Conservation (phyloP, 2,329 filamentous ascomycete genomes). For the Lecanoromycetidae sp. region DNA sequence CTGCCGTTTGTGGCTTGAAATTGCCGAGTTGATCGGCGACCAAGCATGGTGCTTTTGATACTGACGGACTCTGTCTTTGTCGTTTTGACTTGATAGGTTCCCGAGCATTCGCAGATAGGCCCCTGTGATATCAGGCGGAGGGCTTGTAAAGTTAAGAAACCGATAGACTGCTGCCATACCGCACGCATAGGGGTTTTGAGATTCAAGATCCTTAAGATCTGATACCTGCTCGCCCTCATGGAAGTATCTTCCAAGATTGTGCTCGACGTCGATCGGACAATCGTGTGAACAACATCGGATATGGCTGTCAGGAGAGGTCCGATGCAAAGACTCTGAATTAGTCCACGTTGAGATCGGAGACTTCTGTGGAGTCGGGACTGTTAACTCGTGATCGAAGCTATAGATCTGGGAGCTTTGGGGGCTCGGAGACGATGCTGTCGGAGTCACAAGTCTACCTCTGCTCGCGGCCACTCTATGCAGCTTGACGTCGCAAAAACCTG, state of each 20-base stretch:
- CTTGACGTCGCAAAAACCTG: background rate
- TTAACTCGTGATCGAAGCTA: background rate
- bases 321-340: background rate
- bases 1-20: background rate
- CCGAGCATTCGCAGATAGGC: background rate
- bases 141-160: slow-evolving; percentile 5
- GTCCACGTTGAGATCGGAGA: background rate
- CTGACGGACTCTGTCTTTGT: background rate
- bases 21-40: background rate
- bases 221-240: background rate
- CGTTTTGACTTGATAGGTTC: background rate
- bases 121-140: background rate
- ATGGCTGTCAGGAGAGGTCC: slow-evolving; percentile 1
- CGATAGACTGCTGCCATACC: background rate
- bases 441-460: background rate
- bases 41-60: slow-evolving; percentile 1
- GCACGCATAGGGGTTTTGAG: no score
- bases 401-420: background rate
- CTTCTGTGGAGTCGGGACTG: background rate
- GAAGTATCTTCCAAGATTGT: slow-evolving; percentile 3
- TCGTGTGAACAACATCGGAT: background rate
- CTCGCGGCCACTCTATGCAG: background rate
- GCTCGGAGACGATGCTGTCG: background rate
- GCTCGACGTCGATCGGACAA: background rate
- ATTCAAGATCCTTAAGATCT: background rate